Base-by-base conservation (phyloP, 148 eudicot genomes). In the Rhododendron ovatum region DNA sequence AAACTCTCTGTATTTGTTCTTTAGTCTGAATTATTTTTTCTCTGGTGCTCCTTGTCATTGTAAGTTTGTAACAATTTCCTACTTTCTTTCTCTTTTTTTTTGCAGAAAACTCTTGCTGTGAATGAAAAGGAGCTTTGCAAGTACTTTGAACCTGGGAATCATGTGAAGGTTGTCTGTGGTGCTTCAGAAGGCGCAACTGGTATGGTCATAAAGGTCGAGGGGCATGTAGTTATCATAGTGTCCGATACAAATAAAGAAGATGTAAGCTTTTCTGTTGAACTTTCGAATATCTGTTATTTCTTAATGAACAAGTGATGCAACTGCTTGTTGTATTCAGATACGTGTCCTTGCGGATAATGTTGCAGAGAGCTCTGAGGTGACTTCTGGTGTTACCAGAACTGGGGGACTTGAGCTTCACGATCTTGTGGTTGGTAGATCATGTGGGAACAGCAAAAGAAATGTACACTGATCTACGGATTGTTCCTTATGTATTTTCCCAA, bases 341-440 rank as follows among this genome's bases (percentile, higher is more conserved):
- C 96, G 98, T 63, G 98, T 96, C 10, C 93, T 95, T 90, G 95
- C 98, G 67, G 99, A 96, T 86, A 93, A 95, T 92, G 96, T 96
- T 87, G 99, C 94, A 57, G 98, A 97, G 89, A 95, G 98, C 90
- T 97, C 99, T 51, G 99, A 95, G 88, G 99, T 97, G 82, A 95
- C 98, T 7, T 91, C 99, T 69, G 99, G 98, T 63, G 88, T 95
- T 74, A 97, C 99, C 33, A 90, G 92, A 88, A 93, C 94, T 78
- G 99, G 99, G 86, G 98, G 93, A 84, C 95, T 93, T 83, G 99
- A 97, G 91, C 96, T 97, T 85, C 99, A 94, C 89, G 99, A 97
- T 91, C 98, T 97, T 84, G 99, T 95, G 43, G 93, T 97, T 86
- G 99, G 99, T 53, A 98, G 98, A 55, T 93, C 97, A 82, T 94